Evolutionary conservation across 768 basidiomycete species (phyloP), one percentile per base, ranked within the genome.

Genomic region (Lactarius pseudohatsudake): DNA sequence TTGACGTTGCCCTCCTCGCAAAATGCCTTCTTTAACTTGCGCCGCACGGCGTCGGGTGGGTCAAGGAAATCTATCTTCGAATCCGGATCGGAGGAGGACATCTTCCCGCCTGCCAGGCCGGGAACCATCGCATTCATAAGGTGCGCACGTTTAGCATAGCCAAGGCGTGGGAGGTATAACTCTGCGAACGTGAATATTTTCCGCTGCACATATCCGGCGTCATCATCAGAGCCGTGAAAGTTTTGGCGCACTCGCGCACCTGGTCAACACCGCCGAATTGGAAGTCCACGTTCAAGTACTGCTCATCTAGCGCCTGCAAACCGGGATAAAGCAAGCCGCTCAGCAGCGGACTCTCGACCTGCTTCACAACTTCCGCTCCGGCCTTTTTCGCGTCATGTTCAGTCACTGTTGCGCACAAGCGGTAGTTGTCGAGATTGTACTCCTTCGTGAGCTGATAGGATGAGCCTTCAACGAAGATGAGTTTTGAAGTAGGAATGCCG

Each of bases 101-200:
- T 98, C 75, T 99, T 99, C 20, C 94, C 92, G 38, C 96, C 96
- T 53, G 88, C 88, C 40, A 97, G 83, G 54, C 96, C 95, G 36
- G 96, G 95, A 0, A 98, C 94, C 96, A 98, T 98, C 40, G 85
- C 81, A 78, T 98, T 99, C 97, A 99, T 99, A 55, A 99, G 82
- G 76, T 99, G 97, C 0, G 96, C 92, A 40, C 96, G 93, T 77
- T 97, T 98, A 61, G 81, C 79, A 80, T 98, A 98, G 41, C 96
- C 97, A 38, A 98, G 84, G 68, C 86, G 84, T 4, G 97, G 97
- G 61, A 99, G 89, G 84, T 95, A 96, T 72, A 91, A 85, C 75
- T 98, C 96, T 8, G 97, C 96, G 73, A 96, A 96, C 22, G 94
- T 98, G 78, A 99, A 99, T 74, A 98, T 98, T 80, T 98, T 98